Percentiles rank a stretch among this genome's conserved stretches.
phyloP scores from a whole-genome alignment of 257 asterid species.

The Forsythia viridissima region DNA sequence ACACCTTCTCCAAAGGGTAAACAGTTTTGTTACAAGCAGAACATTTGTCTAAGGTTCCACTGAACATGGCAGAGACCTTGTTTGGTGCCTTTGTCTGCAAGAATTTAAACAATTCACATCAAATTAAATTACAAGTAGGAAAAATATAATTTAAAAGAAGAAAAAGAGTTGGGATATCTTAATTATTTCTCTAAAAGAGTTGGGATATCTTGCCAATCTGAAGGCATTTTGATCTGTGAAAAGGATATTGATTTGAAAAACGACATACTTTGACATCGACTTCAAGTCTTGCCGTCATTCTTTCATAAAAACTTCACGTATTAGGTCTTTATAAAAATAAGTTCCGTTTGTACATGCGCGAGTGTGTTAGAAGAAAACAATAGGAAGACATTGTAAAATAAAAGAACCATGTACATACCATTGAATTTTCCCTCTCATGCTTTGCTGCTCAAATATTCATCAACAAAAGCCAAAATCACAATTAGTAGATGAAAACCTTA shows the following conservation, averaged over 20 bases:
- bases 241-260: too few species aligned
- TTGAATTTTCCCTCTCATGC: constrained; percentile 36
- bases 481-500: background rate
- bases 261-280: background rate
- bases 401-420: constrained; percentile 23
- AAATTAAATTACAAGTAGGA: too few species aligned
- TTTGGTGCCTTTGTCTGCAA: constrained; percentile 60
- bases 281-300: background rate
- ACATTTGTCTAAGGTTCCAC: constrained; percentile 81
- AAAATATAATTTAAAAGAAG: too few species aligned
- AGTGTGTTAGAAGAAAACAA: too few species aligned
- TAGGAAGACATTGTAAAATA: too few species aligned
- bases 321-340: background rate
- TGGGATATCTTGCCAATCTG: too few species aligned
- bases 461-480: background rate
- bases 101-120: background rate
- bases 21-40: constrained; percentile 73
- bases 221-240: too few species aligned
- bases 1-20: constrained; percentile 81
- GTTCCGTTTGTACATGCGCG: background rate
- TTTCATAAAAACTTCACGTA: background rate
- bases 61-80: constrained; percentile 73
- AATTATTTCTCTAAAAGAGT: too few species aligned
- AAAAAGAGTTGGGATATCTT: too few species aligned
- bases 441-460: constrained; percentile 9